phyloP scores from a whole-genome alignment of 768 basidiomycete genomes.

The Lactarius psammicola region DNA sequence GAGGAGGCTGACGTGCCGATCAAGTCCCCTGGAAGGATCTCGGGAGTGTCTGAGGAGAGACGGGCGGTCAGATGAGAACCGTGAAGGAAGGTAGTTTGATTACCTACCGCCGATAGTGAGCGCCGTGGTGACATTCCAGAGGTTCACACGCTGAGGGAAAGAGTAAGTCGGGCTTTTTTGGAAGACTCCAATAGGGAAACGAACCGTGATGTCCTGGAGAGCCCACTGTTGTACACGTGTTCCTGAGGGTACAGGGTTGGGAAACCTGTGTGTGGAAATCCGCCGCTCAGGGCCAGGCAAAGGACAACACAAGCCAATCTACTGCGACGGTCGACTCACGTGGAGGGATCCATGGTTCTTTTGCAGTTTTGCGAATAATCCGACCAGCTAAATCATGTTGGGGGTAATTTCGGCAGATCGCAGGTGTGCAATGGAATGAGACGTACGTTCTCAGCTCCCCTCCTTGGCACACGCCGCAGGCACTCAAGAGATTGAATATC shows the following conservation, averaged over 20 bases:
- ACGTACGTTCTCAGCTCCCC: neutral
- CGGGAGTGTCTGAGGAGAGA: neutral
- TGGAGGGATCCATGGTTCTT: neutral
- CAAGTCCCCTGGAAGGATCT: neutral
- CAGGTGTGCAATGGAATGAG: neutral
- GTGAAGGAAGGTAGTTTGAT: neutral
- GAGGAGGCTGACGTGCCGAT: neutral
- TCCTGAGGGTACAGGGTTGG: slow-evolving; percentile 12
- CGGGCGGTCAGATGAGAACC: neutral
- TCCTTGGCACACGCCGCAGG: neutral
- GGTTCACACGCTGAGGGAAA: neutral
- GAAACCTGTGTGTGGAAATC: neutral
- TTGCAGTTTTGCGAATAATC: neutral
- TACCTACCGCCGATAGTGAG: neutral
- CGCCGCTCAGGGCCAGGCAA: neutral
- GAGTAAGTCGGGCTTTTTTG: neutral
- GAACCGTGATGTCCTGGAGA: no score
- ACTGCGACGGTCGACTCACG: neutral
- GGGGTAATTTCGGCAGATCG: neutral
- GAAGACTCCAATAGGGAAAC: neutral
- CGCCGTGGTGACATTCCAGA: slow-evolving; percentile 2
- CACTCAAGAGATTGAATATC: neutral
- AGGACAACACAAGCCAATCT: no score
- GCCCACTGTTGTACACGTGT: slow-evolving; percentile 17
- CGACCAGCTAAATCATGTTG: neutral